These are phyloP conservation scores for Dicorynia guianensis DNA, from an alignment of 306 rosid genomes.

Conservation along the genomic window DNA sequence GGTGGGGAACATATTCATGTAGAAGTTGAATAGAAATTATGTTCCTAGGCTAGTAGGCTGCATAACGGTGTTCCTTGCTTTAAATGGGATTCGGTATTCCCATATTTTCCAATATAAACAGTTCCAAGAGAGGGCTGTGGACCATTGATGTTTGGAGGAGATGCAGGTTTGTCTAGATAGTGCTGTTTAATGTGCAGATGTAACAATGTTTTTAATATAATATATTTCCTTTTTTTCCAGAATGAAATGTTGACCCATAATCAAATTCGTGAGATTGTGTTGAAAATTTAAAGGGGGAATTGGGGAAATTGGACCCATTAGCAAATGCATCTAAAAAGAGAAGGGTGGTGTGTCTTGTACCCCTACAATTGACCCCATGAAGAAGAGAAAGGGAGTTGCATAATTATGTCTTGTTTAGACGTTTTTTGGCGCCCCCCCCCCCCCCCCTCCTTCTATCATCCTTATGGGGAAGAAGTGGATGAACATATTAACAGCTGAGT, in stretches of 20 bases:
- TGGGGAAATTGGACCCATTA: slow-evolving; percentile 57
- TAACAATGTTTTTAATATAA: slow-evolving; percentile 33
- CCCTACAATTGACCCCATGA: slow-evolving; percentile 68
- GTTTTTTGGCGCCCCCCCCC: slow-evolving; percentile 48
- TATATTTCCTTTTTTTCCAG: neutral
- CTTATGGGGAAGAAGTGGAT: slow-evolving; percentile 53
- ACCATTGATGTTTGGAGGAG: slow-evolving; percentile 57
- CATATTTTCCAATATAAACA: slow-evolving; percentile 62
- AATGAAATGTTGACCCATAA: slow-evolving; percentile 44
- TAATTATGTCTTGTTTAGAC: slow-evolving; percentile 68
- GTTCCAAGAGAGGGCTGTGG: slow-evolving; percentile 60
- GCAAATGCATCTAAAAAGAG: slow-evolving; percentile 78
- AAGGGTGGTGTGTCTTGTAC: slow-evolving; percentile 70
- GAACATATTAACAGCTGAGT: slow-evolving; percentile 53
- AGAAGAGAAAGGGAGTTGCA: slow-evolving; percentile 65
- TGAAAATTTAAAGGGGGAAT: slow-evolving; percentile 54
- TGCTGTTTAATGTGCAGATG: slow-evolving; percentile 53
- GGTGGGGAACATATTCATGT: slow-evolving; percentile 98
- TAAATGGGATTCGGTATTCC: slow-evolving; percentile 50
- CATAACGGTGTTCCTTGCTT: slow-evolving; percentile 59
- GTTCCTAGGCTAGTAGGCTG: slow-evolving; percentile 62
- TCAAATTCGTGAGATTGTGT: slow-evolving; percentile 46
- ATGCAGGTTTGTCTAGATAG: slow-evolving; percentile 64
- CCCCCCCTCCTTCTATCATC: slow-evolving; percentile 36
- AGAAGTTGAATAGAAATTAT: slow-evolving; percentile 69